Evolutionary conservation across 805 yeast genomes (phyloP), one percentile per base, ranked within the genome.

Genomic region (Suhomyces vadensis): DNA sequence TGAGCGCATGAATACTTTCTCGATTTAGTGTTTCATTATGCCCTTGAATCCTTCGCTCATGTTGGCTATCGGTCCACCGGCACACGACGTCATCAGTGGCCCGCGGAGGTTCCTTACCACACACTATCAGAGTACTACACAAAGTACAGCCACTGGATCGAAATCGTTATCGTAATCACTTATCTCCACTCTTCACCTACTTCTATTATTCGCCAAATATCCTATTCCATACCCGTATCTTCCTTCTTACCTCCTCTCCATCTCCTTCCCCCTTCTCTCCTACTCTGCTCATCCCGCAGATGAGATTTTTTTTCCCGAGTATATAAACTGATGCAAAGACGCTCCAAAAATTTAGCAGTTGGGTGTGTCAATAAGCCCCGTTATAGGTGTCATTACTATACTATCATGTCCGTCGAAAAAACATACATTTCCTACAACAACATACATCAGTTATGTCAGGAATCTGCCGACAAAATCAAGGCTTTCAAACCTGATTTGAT

Each of bases 401-500:
- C 23, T 20, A 25, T 54, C 39, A 47, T 40, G 38, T 64, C 58
- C 23, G 55, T 51, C 29, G 64, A 58, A 57, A 85, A 85, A 62
- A 77, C 82, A 71, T 86, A 83, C 72, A 85, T 86, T 56, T 82
- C 89, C 43, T 86, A 86, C 76, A 85, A 86, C 67, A 84, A 85
- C 63, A 81, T 86, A 22, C 95, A 86, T 62, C 87, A 85, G 64
- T 68, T 83, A 53, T 82, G 87, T 64, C 86, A 82, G 58, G 67
- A 69, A 48, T 63, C 71, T 2, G 83, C 90, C 11, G 80, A 74
- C 44, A 78, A 75, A 51, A 78, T 86, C 63, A 82, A 81, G 63
- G 66, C 70, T 21, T 84, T 88, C 73, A 81, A 87, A 56, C 95
- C 96, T 31, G 95, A 91, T 65, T 76, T 88, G 47, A 87, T 91